phyloP scores from a whole-genome alignment of 129 eudicot species.

The Gnaphalium uliginosum region DNA sequence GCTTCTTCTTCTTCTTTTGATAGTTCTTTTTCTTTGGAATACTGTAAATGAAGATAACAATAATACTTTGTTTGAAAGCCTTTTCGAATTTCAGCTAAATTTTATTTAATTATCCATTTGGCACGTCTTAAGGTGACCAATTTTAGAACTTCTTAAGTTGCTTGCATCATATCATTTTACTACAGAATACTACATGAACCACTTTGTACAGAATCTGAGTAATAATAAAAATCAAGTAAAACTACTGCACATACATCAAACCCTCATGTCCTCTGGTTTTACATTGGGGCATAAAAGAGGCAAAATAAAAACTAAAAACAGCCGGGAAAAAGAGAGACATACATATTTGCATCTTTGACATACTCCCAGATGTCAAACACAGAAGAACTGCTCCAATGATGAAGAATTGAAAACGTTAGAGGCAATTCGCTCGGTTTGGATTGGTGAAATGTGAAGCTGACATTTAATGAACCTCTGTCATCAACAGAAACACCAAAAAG shows the following conservation, averaged over 20 bases:
- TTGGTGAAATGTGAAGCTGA: constrained; percentile 63
- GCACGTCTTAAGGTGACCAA: neutral
- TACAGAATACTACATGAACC: neutral
- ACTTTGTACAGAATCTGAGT: neutral
- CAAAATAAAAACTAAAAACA: neutral
- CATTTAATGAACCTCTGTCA: constrained; percentile 79
- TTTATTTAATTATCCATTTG: neutral
- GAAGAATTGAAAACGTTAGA: constrained; percentile 60
- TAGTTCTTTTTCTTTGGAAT: neutral
- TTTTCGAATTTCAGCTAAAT: too few species aligned
- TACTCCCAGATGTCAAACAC: constrained; percentile 32
- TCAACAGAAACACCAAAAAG: neutral
- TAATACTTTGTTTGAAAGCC: neutral
- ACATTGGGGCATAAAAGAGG: neutral
- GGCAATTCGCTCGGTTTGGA: constrained; percentile 52
- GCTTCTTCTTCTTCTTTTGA: neutral
- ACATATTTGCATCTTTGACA: constrained; percentile 16
- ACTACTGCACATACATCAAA: constrained; percentile 19
- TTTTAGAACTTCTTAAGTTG: neutral
- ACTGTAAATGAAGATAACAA: neutral
- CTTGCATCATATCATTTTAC: neutral
- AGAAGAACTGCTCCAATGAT: constrained; percentile 75
- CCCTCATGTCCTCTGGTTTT: neutral
- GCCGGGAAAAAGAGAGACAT: neutral
- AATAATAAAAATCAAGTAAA: neutral